Evolutionary conservation across 139 green algal species (phyloP), one percentile per base, ranked within the genome.

Genomic region (Edaphochlamys debaryana): DNA sequence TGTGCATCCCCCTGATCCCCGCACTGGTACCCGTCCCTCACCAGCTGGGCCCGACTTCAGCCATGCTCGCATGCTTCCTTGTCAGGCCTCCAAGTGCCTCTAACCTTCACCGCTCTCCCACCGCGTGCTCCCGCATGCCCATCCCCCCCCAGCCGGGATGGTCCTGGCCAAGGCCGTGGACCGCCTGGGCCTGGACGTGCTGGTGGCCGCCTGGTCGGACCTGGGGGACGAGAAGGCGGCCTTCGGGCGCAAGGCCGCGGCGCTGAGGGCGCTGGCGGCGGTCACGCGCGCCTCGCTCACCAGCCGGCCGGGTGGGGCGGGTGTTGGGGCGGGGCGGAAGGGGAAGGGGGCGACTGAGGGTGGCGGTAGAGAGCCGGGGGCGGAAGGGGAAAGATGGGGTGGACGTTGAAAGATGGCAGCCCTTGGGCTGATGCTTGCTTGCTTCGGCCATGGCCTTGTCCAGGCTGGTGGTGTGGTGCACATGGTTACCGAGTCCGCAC

Each of bases 161-260:
- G 13, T 75, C 11, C 75, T 91, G 22, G 79, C 88, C 27, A 89
- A 89, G 75, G 76, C 88, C 29, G 80, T 91, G 45, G 87, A 91
- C 67, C 58, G 79, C 34, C 84, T 87, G 23, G 67, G 76, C 5
- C 66, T 83, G 30, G 88, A 91, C 66, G 23, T 83, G 37, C 72
- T 91, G 64, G 80, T 80, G 25, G 34, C 63, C 0, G 77, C 80
- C 7, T 91, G 88, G 88, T 36, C 67, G 3, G 71, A 88, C 30
- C 82, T 90, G 34, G 67, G 54, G 5, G 40, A 84, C 3, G 87
- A 91, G 50, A 80, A 69, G 19, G 82, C 62, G 13, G 15, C 81
- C 1, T 90, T 90, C 82, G 54, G 69, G 34, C 56, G 77, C 69
- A 90, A 90, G 82, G 71, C 85, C 71, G 87, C 78, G 15, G 81